phyloP scores from a whole-genome alignment of 441 rosid genomes.

The Theobroma grandiflorum region DNA sequence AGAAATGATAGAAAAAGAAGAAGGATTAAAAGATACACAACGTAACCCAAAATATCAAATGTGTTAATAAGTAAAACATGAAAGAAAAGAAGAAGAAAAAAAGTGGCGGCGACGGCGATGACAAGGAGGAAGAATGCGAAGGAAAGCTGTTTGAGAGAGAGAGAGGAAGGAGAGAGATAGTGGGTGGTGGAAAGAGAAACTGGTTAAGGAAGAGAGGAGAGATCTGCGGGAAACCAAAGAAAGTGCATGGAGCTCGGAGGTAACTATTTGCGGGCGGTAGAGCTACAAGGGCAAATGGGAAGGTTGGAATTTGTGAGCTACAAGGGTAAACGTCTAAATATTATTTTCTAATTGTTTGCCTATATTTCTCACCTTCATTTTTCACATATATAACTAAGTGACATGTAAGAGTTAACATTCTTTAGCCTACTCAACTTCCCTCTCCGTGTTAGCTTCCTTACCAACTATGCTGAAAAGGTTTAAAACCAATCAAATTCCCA shows the following conservation, averaged over 20 bases:
- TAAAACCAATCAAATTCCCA: neutral
- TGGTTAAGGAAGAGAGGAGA: conserved; percentile 22
- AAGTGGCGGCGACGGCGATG: neutral
- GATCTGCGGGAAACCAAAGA: conserved; percentile 60
- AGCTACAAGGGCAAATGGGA: neutral
- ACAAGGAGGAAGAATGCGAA: neutral
- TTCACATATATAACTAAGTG: neutral
- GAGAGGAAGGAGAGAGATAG: neutral
- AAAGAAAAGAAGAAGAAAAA: too few relatives aligned
- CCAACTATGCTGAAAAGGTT: neutral
- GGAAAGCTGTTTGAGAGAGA: conserved; percentile 3
- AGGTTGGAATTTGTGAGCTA: too few relatives aligned
- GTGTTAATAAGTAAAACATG: neutral
- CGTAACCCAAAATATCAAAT: neutral
- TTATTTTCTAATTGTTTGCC: too few relatives aligned
- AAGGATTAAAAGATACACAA: neutral
- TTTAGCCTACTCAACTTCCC: neutral
- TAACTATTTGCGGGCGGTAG: neutral
- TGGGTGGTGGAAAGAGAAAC: conserved; percentile 8
- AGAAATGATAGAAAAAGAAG: neutral
- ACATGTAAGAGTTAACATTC: neutral
- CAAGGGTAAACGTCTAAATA: too few relatives aligned
- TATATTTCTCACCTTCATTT: too few relatives aligned
- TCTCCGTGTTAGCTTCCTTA: neutral
- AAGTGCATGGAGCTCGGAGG: conserved; percentile 34